These are phyloP conservation scores for Takashimella koratensis DNA, from an alignment of 1,284 basidiomycete genomes.

Conservation along the genomic window DNA sequence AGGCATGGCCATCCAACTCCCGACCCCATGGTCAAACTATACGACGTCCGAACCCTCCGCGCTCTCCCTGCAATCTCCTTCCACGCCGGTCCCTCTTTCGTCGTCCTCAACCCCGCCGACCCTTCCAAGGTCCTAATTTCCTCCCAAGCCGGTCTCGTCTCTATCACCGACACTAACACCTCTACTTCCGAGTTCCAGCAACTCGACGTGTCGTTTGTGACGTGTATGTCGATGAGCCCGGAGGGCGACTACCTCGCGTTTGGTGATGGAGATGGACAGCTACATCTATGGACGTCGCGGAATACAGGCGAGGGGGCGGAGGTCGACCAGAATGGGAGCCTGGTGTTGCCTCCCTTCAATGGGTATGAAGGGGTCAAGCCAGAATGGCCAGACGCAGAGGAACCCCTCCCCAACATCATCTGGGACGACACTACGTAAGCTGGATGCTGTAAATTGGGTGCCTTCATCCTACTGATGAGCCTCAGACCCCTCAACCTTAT, in stretches of 20 bases:
- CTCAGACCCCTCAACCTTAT: constrained; percentile 78
- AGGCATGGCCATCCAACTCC: constrained; percentile 84
- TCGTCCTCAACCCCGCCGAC: constrained; percentile 75
- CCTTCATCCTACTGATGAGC: background rate
- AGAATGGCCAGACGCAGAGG: constrained; percentile 76
- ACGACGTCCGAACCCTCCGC: constrained; percentile 79
- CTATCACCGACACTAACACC: constrained; percentile 81
- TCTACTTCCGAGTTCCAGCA: constrained; percentile 56
- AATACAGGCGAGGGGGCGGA: constrained; percentile 58
- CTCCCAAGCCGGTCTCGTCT: constrained; percentile 82
- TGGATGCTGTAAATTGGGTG: background rate
- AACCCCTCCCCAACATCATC: constrained; percentile 64
- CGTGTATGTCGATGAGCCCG: constrained; percentile 75
- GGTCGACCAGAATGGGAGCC: constrained; percentile 31
- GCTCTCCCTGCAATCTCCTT: constrained; percentile 77
- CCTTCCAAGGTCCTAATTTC: constrained; percentile 74
- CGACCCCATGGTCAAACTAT: constrained; percentile 89
- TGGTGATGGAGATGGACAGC: constrained; percentile 79
- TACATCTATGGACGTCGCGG: constrained; percentile 78
- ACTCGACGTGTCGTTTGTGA: constrained; percentile 66
- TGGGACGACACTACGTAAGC: constrained; percentile 79
- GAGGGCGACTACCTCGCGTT: constrained; percentile 88
- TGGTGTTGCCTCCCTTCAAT: constrained; percentile 65
- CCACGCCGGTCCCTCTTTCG: constrained; percentile 79
- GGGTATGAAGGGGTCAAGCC: constrained; percentile 75